phyloP scores from a whole-genome alignment of 176 grass and related monocot genomes.

The Tillandsia leiboldiana region DNA sequence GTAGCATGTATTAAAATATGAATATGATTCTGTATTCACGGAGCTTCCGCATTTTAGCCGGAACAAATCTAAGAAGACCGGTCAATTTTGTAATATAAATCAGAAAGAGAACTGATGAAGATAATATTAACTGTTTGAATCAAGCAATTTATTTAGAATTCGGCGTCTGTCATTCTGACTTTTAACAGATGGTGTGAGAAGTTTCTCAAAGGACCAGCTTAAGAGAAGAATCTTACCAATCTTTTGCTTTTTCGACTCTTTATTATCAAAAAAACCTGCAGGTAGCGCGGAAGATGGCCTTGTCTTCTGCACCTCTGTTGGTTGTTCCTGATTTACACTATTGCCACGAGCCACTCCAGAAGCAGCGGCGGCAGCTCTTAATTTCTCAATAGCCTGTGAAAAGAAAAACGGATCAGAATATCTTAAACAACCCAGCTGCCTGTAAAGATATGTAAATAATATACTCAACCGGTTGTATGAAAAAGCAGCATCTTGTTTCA shows the following conservation, averaged over 20 bases:
- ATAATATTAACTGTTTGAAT: neutral
- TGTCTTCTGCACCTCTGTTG: conserved; percentile 43
- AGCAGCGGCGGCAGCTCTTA: conserved; percentile 38
- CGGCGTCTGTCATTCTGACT: neutral
- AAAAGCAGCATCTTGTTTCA: too few species aligned
- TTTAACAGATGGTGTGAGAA: neutral
- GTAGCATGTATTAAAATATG: too few species aligned
- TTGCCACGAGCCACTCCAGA: conserved; percentile 32
- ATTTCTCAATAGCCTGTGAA: conserved; percentile 49
- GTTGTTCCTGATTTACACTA: conserved; percentile 36
- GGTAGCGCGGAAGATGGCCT: conserved; percentile 48
- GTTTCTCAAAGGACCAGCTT: neutral
- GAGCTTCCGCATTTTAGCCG: too few species aligned
- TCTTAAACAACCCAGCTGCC: too few species aligned
- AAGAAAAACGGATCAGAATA: conserved; percentile 13
- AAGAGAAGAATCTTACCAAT: conserved; percentile 36
- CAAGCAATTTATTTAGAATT: neutral
- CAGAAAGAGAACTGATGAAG: neutral
- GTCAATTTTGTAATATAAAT: too few species aligned
- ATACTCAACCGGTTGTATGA: too few species aligned
- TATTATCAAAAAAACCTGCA: conserved; percentile 74
- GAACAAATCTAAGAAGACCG: too few species aligned
- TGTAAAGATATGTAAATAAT: too few species aligned
- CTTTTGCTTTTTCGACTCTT: conserved; percentile 49
- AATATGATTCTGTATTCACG: too few species aligned